Percentiles rank a stretch among this genome's conserved stretches.
Conservation (phyloP, 805 yeast genomes). For the Lipomyces yamanashiensis region DNA sequence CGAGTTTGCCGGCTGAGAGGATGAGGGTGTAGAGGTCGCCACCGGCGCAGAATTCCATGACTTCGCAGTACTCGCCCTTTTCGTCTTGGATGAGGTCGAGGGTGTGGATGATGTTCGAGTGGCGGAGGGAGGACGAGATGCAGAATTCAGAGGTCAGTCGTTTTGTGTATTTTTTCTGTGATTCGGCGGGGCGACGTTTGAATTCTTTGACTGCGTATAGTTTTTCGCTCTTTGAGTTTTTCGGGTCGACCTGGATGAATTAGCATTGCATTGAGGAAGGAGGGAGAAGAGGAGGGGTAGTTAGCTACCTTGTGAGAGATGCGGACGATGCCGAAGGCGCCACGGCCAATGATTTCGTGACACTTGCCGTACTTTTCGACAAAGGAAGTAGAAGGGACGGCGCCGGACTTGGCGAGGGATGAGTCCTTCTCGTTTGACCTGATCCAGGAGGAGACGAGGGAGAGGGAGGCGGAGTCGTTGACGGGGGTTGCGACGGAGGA, state of each 20-base stretch:
- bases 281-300: neutral
- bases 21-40: constrained; percentile 75
- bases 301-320: constrained; percentile 64
- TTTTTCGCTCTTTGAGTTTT: constrained; percentile 49
- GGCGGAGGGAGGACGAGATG: constrained; percentile 76
- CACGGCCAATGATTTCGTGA: constrained; percentile 92
- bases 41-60: constrained; percentile 94
- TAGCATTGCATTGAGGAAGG: neutral
- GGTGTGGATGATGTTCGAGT: constrained; percentile 74
- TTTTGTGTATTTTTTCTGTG: constrained; percentile 60
- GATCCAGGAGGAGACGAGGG: constrained; percentile 37
- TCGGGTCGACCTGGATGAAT: constrained; percentile 43
- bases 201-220: constrained; percentile 80
- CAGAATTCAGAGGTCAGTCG: constrained; percentile 90
- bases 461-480: constrained; percentile 22
- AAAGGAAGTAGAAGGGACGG: constrained; percentile 56
- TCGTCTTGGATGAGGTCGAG: constrained; percentile 79
- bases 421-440: constrained; percentile 43
- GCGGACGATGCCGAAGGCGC: constrained; percentile 88
- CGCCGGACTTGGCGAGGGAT: neutral
- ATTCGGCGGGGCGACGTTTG: constrained; percentile 63
- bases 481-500: constrained; percentile 5
- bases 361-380: constrained; percentile 91
- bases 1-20: constrained; percentile 56
- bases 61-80: constrained; percentile 75